These are phyloP conservation scores for Malus hybrid DNA, from an alignment of 331 rosid genomes.

Conservation along the genomic window DNA sequence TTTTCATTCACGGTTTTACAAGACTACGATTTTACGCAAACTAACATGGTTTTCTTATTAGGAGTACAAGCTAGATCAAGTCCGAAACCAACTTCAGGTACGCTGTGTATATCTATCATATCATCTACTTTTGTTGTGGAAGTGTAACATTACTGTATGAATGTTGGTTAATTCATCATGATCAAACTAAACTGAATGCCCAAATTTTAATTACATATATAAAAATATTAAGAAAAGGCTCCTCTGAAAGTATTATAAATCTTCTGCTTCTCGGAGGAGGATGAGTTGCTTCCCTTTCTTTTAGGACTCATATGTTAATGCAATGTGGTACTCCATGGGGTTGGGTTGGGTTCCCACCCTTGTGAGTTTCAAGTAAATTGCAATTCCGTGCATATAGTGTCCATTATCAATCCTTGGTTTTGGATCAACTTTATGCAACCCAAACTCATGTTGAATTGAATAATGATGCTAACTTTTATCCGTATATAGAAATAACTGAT, in stretches of 20 bases:
- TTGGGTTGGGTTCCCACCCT: not conserved
- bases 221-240: not conserved
- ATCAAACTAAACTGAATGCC: not conserved
- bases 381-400: not conserved
- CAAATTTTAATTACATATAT: not conserved
- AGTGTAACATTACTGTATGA: not conserved
- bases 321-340: not conserved
- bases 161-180: not conserved
- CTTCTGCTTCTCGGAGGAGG: not conserved
- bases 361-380: not conserved
- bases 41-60: conserved; percentile 35
- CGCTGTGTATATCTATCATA: conserved; percentile 18
- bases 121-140: not conserved
- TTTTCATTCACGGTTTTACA: not conserved
- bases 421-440: not conserved
- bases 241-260: not conserved
- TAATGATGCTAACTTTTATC: not conserved
- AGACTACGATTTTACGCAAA: conserved; percentile 4
- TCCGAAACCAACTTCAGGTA: conserved; percentile 87
- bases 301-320: not conserved
- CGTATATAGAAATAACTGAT: not conserved
- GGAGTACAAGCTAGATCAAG: conserved; percentile 88
- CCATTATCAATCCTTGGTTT: not conserved
- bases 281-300: not conserved
- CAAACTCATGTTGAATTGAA: not conserved